Evolutionary conservation across 2,329 filamentous ascomycete genomes (phyloP).

Genomic region (Sphaceloma murrayae): DNA sequence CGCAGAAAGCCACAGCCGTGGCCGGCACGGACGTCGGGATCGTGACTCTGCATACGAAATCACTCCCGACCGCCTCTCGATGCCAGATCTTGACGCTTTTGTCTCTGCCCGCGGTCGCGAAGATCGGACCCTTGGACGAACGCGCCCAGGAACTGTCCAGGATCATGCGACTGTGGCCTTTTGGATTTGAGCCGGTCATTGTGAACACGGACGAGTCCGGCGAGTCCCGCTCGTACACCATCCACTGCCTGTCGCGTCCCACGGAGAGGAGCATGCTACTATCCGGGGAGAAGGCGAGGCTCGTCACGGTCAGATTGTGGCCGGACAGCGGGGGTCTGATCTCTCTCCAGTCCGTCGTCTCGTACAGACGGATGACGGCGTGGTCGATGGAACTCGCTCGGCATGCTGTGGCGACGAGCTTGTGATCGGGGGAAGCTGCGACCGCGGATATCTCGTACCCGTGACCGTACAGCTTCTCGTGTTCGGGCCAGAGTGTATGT

Average conservation of each 20-base stretch:
- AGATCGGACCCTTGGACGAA: conserved; percentile 38
- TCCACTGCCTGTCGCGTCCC: conserved; percentile 86
- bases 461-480: conserved; percentile 94
- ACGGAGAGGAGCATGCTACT: conserved; percentile 74
- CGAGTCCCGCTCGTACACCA: conserved; percentile 55
- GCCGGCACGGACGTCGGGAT: conserved; percentile 25
- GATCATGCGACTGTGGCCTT: conserved; percentile 89
- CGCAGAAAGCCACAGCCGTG: conserved; percentile 28
- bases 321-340: conserved; percentile 71
- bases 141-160: conserved; percentile 79
- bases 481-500: conserved; percentile 89
- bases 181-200: conserved; percentile 58
- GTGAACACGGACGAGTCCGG: conserved; percentile 41
- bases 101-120: conserved; percentile 84
- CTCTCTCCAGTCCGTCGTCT: conserved; percentile 80
- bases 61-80: conserved; percentile 19
- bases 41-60: conserved; percentile 21
- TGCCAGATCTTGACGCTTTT: conserved; percentile 62
- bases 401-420: conserved; percentile 79
- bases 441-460: conserved; percentile 93
- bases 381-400: conserved; percentile 88
- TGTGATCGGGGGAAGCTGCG: conserved; percentile 64
- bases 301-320: conserved; percentile 77
- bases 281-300: conserved; percentile 68
- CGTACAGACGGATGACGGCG: conserved; percentile 85